phyloP scores from a whole-genome alignment of 257 asterid species.

The Linaria vulgaris region DNA sequence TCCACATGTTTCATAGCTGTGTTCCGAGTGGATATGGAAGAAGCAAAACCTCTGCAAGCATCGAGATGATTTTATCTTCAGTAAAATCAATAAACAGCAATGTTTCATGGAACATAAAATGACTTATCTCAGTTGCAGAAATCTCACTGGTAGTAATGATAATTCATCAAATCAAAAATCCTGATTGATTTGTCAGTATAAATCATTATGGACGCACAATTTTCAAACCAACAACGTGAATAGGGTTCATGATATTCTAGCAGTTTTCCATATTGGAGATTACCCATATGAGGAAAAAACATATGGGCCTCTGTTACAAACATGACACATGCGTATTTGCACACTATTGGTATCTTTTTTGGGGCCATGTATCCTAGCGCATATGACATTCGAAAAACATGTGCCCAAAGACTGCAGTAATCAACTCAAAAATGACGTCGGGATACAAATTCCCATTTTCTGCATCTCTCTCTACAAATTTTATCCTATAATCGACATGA shows the following conservation, averaged over 20 bases:
- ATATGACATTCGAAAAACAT: neutral
- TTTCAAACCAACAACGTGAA: neutral
- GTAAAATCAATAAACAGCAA: constrained; percentile 10
- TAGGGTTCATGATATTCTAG: neutral
- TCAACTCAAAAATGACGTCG: neutral
- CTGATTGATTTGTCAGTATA: neutral
- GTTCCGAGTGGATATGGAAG: constrained; percentile 85
- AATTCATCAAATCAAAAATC: neutral
- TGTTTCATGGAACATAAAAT: neutral
- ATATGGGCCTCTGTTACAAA: too few relatives aligned
- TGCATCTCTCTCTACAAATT: neutral
- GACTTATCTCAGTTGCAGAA: too few relatives aligned
- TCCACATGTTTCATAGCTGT: constrained; percentile 89
- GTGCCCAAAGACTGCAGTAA: neutral
- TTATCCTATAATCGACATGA: neutral
- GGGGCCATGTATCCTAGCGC: neutral
- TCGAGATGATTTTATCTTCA: constrained; percentile 27
- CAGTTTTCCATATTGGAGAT: neutral
- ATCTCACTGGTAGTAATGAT: too few relatives aligned
- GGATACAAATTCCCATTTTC: neutral
- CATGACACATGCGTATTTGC: too few relatives aligned
- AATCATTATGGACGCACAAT: neutral
- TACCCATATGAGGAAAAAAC: neutral
- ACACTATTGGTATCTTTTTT: neutral
- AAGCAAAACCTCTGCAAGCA: constrained; percentile 77